Base-by-base conservation (phyloP, 805 yeast genomes). In the Saccharomycopsis guyanensis region DNA sequence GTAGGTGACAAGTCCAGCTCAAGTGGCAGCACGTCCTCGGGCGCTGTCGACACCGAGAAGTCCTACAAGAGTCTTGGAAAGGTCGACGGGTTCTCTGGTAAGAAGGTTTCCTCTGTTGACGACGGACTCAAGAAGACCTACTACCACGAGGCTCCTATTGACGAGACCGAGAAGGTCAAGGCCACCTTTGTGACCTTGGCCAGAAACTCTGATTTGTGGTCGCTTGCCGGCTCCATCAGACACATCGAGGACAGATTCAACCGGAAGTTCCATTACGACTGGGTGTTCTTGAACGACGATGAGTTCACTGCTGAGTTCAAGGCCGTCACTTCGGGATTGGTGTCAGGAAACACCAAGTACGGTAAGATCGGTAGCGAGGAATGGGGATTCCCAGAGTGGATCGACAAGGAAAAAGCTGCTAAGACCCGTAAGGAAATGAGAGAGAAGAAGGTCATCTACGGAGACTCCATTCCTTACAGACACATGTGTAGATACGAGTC, bases 401-500 rank as follows among this genome's bases (percentile, higher is more conserved):
- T 88, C 56, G 93, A 86, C 64, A 70, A 71, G 52, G 77, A 75
- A 37, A 80, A 66, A 55, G 86, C 86, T 34, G 82, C 82, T 5
- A 59, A 65, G 45, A 70, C 70, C 2, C 73, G 85, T 62, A 61
- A 68, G 48, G 67, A 70, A 43, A 76, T 80, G 83, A 65, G 62
- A 52, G 66, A 66, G 38, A 66, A 65, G 24, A 62, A 66, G 36
- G 69, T 81, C 53, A 77, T 81, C 48, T 81, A 81, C 53, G 88
- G 86, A 52, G 80, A 73, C 52, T 74, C 81, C 15, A 71, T 67
- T 51, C 76, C 86, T 2, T 81, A 81, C 58, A 78, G 96, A 68
- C 94, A 87, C 64, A 87, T 87, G 96, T 87, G 96, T 63, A 75
- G 96, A 59, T 88, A 73, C 59, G 94, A 86, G 64, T 82, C 93